Base-by-base conservation (phyloP, 495 filamentous ascomycete species). In the Parachaetomium inaequale region DNA sequence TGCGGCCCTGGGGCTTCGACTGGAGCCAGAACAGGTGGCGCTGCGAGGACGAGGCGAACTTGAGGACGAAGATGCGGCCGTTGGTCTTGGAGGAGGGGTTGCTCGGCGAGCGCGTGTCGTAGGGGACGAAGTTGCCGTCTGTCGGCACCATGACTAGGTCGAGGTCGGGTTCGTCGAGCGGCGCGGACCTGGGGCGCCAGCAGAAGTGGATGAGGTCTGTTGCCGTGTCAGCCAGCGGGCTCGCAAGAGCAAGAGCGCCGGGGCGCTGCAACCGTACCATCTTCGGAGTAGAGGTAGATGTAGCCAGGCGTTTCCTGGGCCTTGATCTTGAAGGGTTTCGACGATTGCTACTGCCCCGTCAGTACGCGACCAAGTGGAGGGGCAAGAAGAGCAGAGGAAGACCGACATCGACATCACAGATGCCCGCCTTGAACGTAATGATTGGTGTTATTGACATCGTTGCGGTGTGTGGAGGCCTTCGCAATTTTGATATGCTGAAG, bases 1-100 rank as follows among this genome's bases (percentile, higher is more conserved):
- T 79, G 43, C 84, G 81, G 53, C 90, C 85, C 76, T 97, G 92
- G 10, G 84, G 80, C 70, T 90, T 92, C 7, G 88, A 91, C 76
- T 99, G 95, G 62, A 99, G 80, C 91, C 93, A 99, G 81, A 96
- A 99, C 31, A 98, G 82, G 72, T 98, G 84, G 55, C 92, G 86
- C 75, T 91, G 85, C 36, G 91, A 94, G 62, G 89, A 93, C n/a
- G 93, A 96, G 31, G 83, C 82, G 78, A 99, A 99, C 74, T 96
- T 97, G 71, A 99, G 83, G 56, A 90, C 86, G 74, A 92, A 97
- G 69, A 99, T 87, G 58, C 95, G 88, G 68, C 91, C 95, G 68
- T 92, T 92, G 12, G 91, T 95, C 63, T 84, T 82, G 59, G 85
- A 79, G 32, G 84, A 79, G 17, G 79, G 69, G 51, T 76, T 70